phyloP scores from a whole-genome alignment of 2,329 filamentous ascomycete genomes.

The Cryphonectria parasitica region DNA sequence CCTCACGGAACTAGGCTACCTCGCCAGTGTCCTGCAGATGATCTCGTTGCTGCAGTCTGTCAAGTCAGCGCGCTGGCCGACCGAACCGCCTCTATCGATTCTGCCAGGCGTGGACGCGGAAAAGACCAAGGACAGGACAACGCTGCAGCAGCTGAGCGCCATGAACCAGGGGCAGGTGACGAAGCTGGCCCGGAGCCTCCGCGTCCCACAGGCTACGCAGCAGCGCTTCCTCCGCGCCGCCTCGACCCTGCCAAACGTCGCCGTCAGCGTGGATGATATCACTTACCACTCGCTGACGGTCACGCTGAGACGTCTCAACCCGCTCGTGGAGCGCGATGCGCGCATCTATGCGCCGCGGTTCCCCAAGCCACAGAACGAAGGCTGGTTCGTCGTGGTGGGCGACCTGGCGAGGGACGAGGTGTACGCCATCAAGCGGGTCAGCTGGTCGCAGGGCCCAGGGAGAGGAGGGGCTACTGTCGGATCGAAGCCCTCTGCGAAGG shows the following conservation, averaged over 20 bases:
- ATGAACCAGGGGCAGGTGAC: constrained; percentile 41
- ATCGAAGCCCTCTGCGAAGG: constrained; percentile 55
- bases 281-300: constrained; percentile 68
- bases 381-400: constrained; percentile 84
- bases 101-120: constrained; percentile 70
- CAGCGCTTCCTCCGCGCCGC: constrained; percentile 61
- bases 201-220: constrained; percentile 50
- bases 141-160: constrained; percentile 49
- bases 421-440: constrained; percentile 82
- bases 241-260: constrained; percentile 70
- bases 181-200: constrained; percentile 55
- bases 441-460: constrained; percentile 59
- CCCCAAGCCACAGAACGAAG: constrained; percentile 92
- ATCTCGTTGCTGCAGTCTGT: constrained; percentile 86
- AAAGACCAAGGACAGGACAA: constrained; percentile 41
- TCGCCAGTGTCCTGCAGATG: constrained; percentile 79
- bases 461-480: constrained; percentile 42
- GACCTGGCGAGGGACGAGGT: constrained; percentile 73
- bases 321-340: constrained; percentile 65
- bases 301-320: constrained; percentile 68
- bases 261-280: constrained; percentile 62
- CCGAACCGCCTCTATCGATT: constrained; percentile 77
- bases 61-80: constrained; percentile 90
- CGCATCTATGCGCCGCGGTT: constrained; percentile 86
- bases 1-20: constrained; percentile 82